Conservation (phyloP, 495 filamentous ascomycete genomes). For the Endocarpon pusillum region DNA sequence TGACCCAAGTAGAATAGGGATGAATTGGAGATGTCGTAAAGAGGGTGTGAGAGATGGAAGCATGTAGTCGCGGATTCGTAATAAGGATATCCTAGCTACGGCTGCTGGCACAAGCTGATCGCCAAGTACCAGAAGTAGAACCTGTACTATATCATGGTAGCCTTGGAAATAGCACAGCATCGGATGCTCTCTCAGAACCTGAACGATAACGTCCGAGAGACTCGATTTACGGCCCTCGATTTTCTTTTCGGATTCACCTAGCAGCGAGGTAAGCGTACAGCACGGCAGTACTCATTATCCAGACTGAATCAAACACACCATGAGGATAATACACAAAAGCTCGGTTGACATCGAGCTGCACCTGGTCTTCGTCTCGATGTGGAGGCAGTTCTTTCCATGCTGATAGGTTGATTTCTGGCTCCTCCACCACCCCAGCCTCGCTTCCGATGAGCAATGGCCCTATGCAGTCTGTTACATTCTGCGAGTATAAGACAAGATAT, state of each 20-base stretch:
- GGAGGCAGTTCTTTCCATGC: slow-evolving; percentile 39
- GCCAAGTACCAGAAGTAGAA: slow-evolving; percentile 75
- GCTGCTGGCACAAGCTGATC: slow-evolving; percentile 32
- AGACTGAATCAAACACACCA: slow-evolving; percentile 30
- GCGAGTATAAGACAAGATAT: too few relatives aligned
- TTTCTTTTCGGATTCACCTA: slow-evolving; percentile 29
- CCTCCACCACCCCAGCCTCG: too few relatives aligned
- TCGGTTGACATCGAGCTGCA: slow-evolving; percentile 78
- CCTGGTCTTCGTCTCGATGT: slow-evolving; percentile 77
- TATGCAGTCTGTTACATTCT: too few relatives aligned
- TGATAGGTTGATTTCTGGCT: slow-evolving; percentile 10
- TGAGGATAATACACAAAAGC: slow-evolving; percentile 95
- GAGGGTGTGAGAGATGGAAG: slow-evolving; percentile 72
- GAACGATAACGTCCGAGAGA: slow-evolving; percentile 57
- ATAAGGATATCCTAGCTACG: slow-evolving; percentile 62
- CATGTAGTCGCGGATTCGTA: slow-evolving; percentile 95
- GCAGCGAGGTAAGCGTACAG: slow-evolving; percentile 3
- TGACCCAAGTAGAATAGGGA: slow-evolving; percentile 59
- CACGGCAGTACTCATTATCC: neutral
- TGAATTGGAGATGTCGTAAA: slow-evolving; percentile 62
- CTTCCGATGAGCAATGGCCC: slow-evolving; percentile 68
- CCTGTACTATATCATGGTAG: slow-evolving; percentile 96
- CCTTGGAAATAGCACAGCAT: slow-evolving; percentile 94
- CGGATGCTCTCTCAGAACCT: slow-evolving; percentile 62
- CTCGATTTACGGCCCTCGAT: slow-evolving; percentile 48